Conservation (phyloP, 768 basidiomycete species). For the Tephrocybe sp. region DNA sequence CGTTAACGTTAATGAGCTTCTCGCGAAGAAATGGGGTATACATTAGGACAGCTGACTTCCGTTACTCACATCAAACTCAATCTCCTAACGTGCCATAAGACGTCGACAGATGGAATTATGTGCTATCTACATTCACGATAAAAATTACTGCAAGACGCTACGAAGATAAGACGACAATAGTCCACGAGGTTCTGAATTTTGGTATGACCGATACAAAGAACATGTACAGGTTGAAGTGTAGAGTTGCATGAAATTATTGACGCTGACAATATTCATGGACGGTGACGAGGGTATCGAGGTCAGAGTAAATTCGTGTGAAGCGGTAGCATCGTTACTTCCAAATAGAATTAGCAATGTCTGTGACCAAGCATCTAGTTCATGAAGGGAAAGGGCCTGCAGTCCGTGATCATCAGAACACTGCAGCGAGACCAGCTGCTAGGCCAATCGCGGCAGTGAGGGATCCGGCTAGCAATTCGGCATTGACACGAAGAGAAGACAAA, state of each 20-base stretch:
- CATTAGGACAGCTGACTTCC: too few relatives aligned
- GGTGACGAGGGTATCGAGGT: conserved; percentile 12
- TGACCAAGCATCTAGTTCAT: conserved; percentile 12
- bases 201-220: background rate
- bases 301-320: conserved; percentile 5
- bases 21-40: too few relatives aligned
- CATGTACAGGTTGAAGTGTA: background rate
- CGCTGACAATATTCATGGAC: background rate
- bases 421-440: conserved; percentile 18
- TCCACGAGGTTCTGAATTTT: conserved; percentile 3
- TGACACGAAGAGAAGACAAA: conserved; percentile 4
- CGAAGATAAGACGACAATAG: conserved; percentile 1
- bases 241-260: background rate
- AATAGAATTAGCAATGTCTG: conserved; percentile 10
- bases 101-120: too few relatives aligned
- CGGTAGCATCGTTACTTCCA: conserved; percentile 7
- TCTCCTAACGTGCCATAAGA: too few relatives aligned
- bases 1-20: too few relatives aligned
- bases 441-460: conserved; percentile 14
- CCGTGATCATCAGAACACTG: conserved; percentile 11
- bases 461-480: conserved; percentile 10
- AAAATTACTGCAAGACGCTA: too few relatives aligned
- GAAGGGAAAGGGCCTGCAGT: background rate
- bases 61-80: too few relatives aligned
- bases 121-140: too few relatives aligned